Evolutionary conservation across 2,329 filamentous ascomycete genomes (phyloP).

Genomic region (Fusarium incarnatum): DNA sequence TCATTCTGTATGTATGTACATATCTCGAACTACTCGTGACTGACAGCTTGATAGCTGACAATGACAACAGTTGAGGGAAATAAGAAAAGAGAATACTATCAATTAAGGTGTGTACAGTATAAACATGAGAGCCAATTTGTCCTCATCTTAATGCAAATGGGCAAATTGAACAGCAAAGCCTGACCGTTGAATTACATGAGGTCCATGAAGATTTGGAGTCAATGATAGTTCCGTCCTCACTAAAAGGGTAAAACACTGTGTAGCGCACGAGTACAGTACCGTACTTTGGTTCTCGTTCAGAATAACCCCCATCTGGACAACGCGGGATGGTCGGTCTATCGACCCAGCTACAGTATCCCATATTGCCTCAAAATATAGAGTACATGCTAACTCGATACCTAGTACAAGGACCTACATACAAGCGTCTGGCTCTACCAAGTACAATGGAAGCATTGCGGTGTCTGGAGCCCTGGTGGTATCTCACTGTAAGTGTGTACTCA

Average conservation of each 20-base stretch:
- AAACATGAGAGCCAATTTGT: conserved; percentile 6
- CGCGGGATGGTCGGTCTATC: conserved; percentile 25
- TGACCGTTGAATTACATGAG: conserved; percentile 16
- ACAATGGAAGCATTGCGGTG: conserved; percentile 24
- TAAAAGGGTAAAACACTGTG: conserved; percentile 5
- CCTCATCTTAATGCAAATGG: conserved; percentile 26
- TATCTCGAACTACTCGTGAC: conserved; percentile 26
- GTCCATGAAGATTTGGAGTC: not conserved
- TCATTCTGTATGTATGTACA: not conserved
- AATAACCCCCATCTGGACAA: conserved; percentile 15
- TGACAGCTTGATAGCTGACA: conserved; percentile 35
- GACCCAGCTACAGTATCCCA: not conserved
- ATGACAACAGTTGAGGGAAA: conserved; percentile 1
- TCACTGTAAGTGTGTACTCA: conserved; percentile 25
- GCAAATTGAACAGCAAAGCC: not conserved
- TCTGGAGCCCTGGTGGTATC: conserved; percentile 11
- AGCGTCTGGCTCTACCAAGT: conserved; percentile 22
- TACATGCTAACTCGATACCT: not conserved
- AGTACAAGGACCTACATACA: not conserved
- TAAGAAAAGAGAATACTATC: not conserved
- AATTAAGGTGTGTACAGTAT: not conserved
- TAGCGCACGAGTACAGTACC: not conserved
- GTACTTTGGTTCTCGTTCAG: not conserved
- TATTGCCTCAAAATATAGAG: conserved; percentile 30
- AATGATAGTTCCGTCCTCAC: not conserved